Evolutionary conservation across 495 filamentous ascomycete genomes (phyloP), one percentile per base, ranked within the genome.

Genomic region (Aspergillus sclerotioniger): DNA sequence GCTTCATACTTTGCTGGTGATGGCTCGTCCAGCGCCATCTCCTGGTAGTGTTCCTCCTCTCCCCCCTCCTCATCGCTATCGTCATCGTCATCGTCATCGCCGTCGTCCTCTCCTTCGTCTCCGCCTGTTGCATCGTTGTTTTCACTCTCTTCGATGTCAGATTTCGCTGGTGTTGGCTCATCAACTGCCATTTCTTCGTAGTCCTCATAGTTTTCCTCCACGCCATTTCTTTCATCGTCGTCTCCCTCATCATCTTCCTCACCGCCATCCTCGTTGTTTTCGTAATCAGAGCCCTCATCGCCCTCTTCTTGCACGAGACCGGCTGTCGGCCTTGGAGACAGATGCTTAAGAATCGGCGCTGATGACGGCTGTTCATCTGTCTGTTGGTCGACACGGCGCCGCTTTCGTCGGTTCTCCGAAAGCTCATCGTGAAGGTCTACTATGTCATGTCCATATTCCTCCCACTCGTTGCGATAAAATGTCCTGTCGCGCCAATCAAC

Each of bases 391-490:
- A 60, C 35, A 37, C 68, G 63, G 20, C 70, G 62, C 48, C 71
- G 61, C 53, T 80, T 78, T 12, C 43, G 65, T 45, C 60, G 62
- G 58, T 76, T 71, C 50, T 65, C 59, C 6, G 54, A 59, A 56
- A 80, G 56, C 2, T 72, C 68, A 25, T 71, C 72, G 6, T 66
- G 64, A 1, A 73, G 41, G 29, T 72, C 69, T 6, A 62, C 55
- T 0, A 70, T 48, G 15, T 67, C 72, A 37, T 62, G 56, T 2
- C 75, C 73, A 28, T 75, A 73, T 12, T 69, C 71, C 64, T 84
- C 82, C 82, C 82, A 85, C 28, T 78, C 74, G 52, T 68, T 74
- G 33, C 67, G 71, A 57, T 76, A 80, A 19, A 80, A 61, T 1
- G 70, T 60, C 29, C 64, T 64, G 33, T 75, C 71, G 25, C 76